phyloP scores from a whole-genome alignment of 495 filamentous ascomycete genomes.

The Astrothelium macrocarpum region DNA sequence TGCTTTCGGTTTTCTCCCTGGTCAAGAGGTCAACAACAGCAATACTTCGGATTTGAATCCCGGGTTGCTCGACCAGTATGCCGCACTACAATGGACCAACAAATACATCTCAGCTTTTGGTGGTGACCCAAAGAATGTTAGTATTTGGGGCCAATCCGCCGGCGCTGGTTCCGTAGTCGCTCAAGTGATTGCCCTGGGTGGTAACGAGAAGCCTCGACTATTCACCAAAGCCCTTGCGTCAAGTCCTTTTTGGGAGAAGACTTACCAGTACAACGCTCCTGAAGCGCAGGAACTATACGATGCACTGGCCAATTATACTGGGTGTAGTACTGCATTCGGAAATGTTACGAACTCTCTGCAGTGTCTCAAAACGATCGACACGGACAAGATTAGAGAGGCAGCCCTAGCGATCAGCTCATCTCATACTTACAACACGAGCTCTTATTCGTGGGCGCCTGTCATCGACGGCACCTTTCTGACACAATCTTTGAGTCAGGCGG shows the following conservation, averaged over 20 bases:
- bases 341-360: constrained; percentile 29
- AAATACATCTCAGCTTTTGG: constrained; percentile 26
- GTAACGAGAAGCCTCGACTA: constrained; percentile 26
- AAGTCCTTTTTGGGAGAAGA: constrained; percentile 54
- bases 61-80: constrained; percentile 27
- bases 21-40: constrained; percentile 40
- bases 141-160: constrained; percentile 37
- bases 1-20: constrained; percentile 50
- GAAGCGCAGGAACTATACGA: constrained; percentile 44
- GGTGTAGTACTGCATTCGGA: constrained; percentile 30
- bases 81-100: constrained; percentile 25
- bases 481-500: constrained; percentile 37
- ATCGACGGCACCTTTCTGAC: constrained; percentile 46
- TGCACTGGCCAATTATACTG: constrained; percentile 36
- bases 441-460: constrained; percentile 52
- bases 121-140: constrained; percentile 25
- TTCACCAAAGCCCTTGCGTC: constrained; percentile 46
- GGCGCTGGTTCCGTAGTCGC: constrained; percentile 48
- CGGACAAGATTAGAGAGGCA: constrained; percentile 42
- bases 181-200: constrained; percentile 42
- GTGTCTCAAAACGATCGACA: constrained; percentile 43
- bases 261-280: constrained; percentile 41
- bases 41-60: constrained; percentile 34
- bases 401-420: constrained; percentile 36
- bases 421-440: constrained; percentile 43